Evolutionary conservation across 306 rosid genomes (phyloP), one percentile per base, ranked within the genome.

Genomic region (Castanea mollissima): DNA sequence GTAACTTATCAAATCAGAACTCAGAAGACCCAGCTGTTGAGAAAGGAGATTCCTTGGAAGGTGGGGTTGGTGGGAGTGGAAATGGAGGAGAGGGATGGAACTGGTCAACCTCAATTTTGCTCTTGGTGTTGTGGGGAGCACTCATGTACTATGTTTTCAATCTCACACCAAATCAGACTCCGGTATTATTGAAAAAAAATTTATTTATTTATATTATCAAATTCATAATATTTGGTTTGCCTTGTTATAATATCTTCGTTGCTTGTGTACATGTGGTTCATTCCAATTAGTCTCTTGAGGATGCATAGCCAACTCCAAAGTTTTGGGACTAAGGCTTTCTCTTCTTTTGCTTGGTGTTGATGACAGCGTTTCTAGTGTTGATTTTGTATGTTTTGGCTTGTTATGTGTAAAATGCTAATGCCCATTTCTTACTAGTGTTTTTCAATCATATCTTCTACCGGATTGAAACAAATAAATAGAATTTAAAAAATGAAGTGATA

Each of bases 131-230:
- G 63, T 95, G 99, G 99, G 92, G 83, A 57, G 96, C 76, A 6
- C 91, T 95, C 31, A 19, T 95, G 81, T 95, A 79, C 76, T 95
- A 95, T 73, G 92, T 88, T 65, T 88, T 81, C 84, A 81, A 80
- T 81, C 92, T 95, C 76, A 4, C 98, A 19, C 99, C 99, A 16
- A 84, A 95, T 79, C 97, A 91, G 73, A 95, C 99, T 23, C 99
- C 97, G 89, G 99, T 94, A 88, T 18, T 44, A 32, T 46, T 10
- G n/a, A 58, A 18, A 44, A 19, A 20, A 19, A 3, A 25, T 1
- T 5, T 46, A 46, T 74, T 16, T 51, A 2, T 38, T 6, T 35
- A 0, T 38, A 0, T 27, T 19, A 2, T 55, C 73, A 55, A 0
- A 4, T 74, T 32, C 5, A 4, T 32, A 16, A 27, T 9, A 18